Evolutionary conservation across 495 filamentous ascomycete species (phyloP).

Genomic region (Podospora anserina): DNA sequence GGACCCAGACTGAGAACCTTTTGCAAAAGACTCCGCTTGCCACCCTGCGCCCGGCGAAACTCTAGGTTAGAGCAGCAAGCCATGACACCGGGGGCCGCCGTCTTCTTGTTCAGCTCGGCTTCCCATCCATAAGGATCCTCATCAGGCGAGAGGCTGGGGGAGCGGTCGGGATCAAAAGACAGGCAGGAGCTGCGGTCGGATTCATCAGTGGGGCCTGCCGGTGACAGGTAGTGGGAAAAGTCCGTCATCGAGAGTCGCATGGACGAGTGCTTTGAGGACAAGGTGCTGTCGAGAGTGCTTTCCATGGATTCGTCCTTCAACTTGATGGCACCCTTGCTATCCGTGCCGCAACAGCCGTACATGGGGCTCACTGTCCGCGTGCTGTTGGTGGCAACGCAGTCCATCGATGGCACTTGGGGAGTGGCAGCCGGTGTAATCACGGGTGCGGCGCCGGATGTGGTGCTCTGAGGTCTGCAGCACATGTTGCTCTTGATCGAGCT

Average conservation of each 20-base stretch:
- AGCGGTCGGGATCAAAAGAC: slow-evolving; percentile 25
- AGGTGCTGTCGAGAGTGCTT: background rate
- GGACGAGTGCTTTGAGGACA: background rate
- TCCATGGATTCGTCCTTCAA: background rate
- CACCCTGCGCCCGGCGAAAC: slow-evolving; percentile 32
- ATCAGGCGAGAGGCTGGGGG: slow-evolving; percentile 23
- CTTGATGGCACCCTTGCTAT: background rate
- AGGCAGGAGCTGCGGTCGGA: slow-evolving; percentile 17
- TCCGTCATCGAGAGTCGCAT: slow-evolving; percentile 17
- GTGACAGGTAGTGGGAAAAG: slow-evolving; percentile 16
- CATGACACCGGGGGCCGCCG: background rate
- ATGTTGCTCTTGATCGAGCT: slow-evolving; percentile 17
- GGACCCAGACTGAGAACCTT: slow-evolving; percentile 39
- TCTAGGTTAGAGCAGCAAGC: slow-evolving; percentile 17
- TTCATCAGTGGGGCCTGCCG: background rate
- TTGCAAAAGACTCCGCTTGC: slow-evolving; percentile 42
- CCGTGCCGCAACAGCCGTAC: slow-evolving; percentile 7
- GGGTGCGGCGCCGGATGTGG: slow-evolving; percentile 16
- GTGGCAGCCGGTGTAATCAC: slow-evolving; percentile 12
- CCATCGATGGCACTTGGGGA: background rate
- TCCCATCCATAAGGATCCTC: slow-evolving; percentile 51
- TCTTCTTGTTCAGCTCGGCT: slow-evolving; percentile 36
- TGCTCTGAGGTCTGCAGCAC: slow-evolving; percentile 21
- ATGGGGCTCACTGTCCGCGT: background rate
- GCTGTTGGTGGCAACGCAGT: background rate